Evolutionary conservation across 2,329 filamentous ascomycete species (phyloP).

Genomic region (Macrophomina phaseolina): DNA sequence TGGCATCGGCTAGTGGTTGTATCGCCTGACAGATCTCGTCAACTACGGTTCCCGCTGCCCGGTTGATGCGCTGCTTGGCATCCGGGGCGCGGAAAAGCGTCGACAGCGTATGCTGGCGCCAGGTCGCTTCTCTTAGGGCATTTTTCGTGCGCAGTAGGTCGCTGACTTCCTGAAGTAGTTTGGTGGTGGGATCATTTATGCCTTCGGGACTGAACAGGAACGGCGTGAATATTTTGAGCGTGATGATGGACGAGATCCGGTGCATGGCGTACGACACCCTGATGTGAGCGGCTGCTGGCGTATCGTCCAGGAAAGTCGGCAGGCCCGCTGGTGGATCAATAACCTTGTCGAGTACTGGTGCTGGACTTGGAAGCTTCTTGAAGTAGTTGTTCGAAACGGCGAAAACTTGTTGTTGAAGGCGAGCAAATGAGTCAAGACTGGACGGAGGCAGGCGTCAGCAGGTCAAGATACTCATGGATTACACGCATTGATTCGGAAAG

Average conservation of each 20-base stretch:
- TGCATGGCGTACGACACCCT: slow-evolving; percentile 61
- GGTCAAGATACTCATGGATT: not conserved
- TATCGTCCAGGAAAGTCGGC: slow-evolving; percentile 62
- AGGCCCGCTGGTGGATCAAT: slow-evolving; percentile 58
- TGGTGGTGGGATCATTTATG: slow-evolving; percentile 3
- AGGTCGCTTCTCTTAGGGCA: slow-evolving; percentile 62
- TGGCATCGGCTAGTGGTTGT: slow-evolving; percentile 59
- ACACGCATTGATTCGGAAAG: not conserved
- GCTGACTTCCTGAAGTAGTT: slow-evolving; percentile 60
- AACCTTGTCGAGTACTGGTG: slow-evolving; percentile 56
- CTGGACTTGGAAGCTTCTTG: slow-evolving; percentile 55
- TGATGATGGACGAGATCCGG: slow-evolving; percentile 62
- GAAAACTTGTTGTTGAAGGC: slow-evolving; percentile 58
- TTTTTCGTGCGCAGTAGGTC: slow-evolving; percentile 63
- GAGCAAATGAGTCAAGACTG: slow-evolving; percentile 59
- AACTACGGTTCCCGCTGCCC: slow-evolving; percentile 60
- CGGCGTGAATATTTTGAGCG: slow-evolving; percentile 62
- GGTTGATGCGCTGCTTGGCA: slow-evolving; percentile 62
- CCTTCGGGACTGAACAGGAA: slow-evolving; percentile 64
- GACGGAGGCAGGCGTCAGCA: not conserved
- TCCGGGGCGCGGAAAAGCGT: slow-evolving; percentile 63
- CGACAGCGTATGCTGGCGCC: slow-evolving; percentile 63
- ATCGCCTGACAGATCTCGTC: slow-evolving; percentile 63
- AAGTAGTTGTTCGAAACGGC: slow-evolving; percentile 60
- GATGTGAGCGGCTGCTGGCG: slow-evolving; percentile 57